phyloP scores from a whole-genome alignment of 2,329 filamentous ascomycete genomes.

The Dactylella cylindrospora region DNA sequence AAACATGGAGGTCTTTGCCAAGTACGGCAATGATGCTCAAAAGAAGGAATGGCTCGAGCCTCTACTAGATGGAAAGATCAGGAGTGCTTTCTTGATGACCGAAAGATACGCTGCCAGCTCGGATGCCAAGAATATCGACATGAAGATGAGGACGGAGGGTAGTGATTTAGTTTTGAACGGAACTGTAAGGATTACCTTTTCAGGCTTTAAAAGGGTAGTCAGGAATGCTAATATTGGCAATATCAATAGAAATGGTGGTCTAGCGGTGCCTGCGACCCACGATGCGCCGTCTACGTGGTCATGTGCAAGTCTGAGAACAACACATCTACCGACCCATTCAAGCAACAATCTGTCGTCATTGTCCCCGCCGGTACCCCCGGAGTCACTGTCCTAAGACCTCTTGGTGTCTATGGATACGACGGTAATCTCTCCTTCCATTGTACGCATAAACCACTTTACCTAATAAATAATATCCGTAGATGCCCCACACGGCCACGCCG shows the following conservation, averaged over 20 bases:
- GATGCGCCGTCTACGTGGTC: conserved; percentile 91
- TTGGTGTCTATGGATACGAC: conserved; percentile 92
- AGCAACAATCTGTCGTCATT: conserved; percentile 88
- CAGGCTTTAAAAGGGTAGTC: background rate
- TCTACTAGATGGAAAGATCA: conserved; percentile 78
- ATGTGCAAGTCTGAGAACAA: conserved; percentile 71
- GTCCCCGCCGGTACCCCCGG: conserved; percentile 79
- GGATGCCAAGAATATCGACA: conserved; percentile 88
- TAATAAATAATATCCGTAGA: conserved; percentile 56
- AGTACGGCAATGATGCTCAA: conserved; percentile 82
- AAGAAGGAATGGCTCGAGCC: conserved; percentile 82
- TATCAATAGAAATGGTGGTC: conserved; percentile 91
- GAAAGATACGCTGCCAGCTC: conserved; percentile 85
- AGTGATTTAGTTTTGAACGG: conserved; percentile 91
- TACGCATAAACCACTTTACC: background rate
- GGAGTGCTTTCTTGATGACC: conserved; percentile 91
- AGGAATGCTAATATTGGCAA: conserved; percentile 3
- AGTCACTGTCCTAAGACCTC: conserved; percentile 90
- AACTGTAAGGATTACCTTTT: conserved; percentile 58
- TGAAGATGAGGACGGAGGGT: conserved; percentile 79
- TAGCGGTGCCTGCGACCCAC: conserved; percentile 86
- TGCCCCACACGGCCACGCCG: conserved; percentile 95
- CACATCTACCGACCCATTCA: conserved; percentile 69
- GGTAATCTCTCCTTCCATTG: conserved; percentile 29
- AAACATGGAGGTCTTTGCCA: conserved; percentile 93